phyloP scores from a whole-genome alignment of 306 rosid species.

The Prunus mume region DNA sequence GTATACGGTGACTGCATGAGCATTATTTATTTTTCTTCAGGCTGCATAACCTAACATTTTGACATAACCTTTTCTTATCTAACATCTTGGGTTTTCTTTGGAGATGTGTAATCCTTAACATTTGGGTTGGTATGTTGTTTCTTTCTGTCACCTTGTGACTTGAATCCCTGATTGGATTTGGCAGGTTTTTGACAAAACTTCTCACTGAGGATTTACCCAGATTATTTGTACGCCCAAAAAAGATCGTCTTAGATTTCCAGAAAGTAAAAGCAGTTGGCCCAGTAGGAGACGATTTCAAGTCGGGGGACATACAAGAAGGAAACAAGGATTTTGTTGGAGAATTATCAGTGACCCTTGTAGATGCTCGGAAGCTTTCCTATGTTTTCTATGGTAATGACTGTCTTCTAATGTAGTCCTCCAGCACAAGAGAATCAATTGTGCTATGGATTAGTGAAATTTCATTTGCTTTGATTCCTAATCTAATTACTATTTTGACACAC shows the following conservation, averaged over 20 bases:
- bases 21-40: too few relatives aligned
- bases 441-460: neutral
- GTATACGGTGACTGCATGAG: too few relatives aligned
- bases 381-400: conserved; percentile 64
- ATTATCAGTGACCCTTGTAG: conserved; percentile 90
- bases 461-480: neutral
- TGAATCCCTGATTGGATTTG: neutral
- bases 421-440: conserved; percentile 5
- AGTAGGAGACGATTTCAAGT: conserved; percentile 52
- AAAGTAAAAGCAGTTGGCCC: conserved; percentile 95
- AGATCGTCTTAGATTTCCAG: conserved; percentile 92
- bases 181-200: conserved; percentile 94
- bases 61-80: neutral
- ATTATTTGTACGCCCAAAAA: conserved; percentile 95
- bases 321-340: conserved; percentile 93
- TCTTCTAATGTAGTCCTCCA: conserved; percentile 15
- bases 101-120: neutral
- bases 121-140: neutral
- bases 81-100: neutral
- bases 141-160: neutral
- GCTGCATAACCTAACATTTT: too few relatives aligned
- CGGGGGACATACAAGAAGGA: conserved; percentile 89
- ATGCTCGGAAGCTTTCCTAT: conserved; percentile 90
- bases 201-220: conserved; percentile 93
- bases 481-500: neutral